Conservation (phyloP, 2,329 filamentous ascomycete species). For the Aspergillus aculeatus region DNA sequence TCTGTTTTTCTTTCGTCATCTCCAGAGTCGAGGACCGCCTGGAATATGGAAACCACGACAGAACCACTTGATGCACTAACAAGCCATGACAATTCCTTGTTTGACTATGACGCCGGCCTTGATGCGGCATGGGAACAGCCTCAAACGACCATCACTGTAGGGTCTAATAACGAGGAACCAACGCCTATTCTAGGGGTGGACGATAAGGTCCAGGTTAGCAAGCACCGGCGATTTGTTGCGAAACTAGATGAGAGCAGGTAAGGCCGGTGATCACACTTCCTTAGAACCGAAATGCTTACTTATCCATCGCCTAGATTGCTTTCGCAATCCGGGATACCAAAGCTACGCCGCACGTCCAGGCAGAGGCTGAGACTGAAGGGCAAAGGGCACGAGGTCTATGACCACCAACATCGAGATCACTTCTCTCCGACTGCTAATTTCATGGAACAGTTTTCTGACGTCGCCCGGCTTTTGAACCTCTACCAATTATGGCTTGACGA, state of each 20-base stretch:
- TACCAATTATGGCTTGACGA: slow-evolving; percentile 98
- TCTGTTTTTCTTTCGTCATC: not conserved
- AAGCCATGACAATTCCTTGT: slow-evolving; percentile 64
- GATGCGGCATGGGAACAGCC: slow-evolving; percentile 50
- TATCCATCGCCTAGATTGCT: slow-evolving; percentile 62
- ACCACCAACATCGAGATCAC: not conserved
- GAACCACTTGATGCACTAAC: slow-evolving; percentile 24
- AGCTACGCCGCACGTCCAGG: slow-evolving; percentile 69
- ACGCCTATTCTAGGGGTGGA: slow-evolving; percentile 72
- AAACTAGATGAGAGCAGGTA: slow-evolving; percentile 84
- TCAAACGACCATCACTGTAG: slow-evolving; percentile 21
- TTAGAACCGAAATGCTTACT: not conserved
- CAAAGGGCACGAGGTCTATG: slow-evolving; percentile 80
- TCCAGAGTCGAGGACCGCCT: too few species aligned
- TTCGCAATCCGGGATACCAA: slow-evolving; percentile 78
- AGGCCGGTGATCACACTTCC: slow-evolving; percentile 5
- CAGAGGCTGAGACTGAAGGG: slow-evolving; percentile 77
- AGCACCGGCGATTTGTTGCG: slow-evolving; percentile 71
- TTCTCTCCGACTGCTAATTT: not conserved
- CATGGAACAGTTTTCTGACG: slow-evolving; percentile 70
- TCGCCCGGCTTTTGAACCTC: slow-evolving; percentile 75
- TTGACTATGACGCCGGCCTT: slow-evolving; percentile 69
- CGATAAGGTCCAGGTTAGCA: slow-evolving; percentile 78
- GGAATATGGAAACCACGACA: slow-evolving; percentile 14
- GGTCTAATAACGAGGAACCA: slow-evolving; percentile 12